Base-by-base conservation (phyloP, 345 rosid species). In the Euphorbia lathyris region DNA sequence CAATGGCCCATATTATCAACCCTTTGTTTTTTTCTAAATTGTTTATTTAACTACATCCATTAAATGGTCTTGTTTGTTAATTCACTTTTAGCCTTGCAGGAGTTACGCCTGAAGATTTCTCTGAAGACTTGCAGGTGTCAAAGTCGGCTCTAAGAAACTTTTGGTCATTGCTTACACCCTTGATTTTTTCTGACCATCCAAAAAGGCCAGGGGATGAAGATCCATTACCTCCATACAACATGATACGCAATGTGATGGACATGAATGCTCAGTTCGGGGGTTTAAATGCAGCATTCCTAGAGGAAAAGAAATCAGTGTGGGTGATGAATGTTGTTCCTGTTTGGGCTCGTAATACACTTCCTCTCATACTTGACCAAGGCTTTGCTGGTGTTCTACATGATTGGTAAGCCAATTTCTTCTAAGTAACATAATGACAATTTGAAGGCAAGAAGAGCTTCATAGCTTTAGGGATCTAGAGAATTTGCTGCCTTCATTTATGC, bases 141-240 rank as follows among this genome's bases (percentile, higher is more conserved):
- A 83, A 78, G 81, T 86, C 86, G 66, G 85, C 99, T 65, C 80
- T 92, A 51, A 89, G 79, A 83, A 90, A 88, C 71, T 87, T 86
- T 79, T 95, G 99, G 98, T 95, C 99, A 48, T 85, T 92, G 79
- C 91, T 95, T 58, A 90, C 98, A 25, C 99, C 99, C 9, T 70
- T 95, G 74, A 95, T 95, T 63, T 95, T 95, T 83, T 95, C 99
- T 27, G 99, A 95, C 84, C 99, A 95, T 77, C 99, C 99, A 12
- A 95, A 95, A 82, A 90, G 99, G 80, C 99, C 97, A 0, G 99
- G 98, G 3, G 99, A 95, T 84, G 98, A 95, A 79, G 99, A 90
- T 75, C 99, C 98, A 26, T 81, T 87, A 66, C 97, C 98, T 19
- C 99, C 99, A 58, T 95, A 82, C 76, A 89, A 92, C 84, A 92